Evolutionary conservation across 768 basidiomycete genomes (phyloP).

Genomic region (Cyathus striatus): DNA sequence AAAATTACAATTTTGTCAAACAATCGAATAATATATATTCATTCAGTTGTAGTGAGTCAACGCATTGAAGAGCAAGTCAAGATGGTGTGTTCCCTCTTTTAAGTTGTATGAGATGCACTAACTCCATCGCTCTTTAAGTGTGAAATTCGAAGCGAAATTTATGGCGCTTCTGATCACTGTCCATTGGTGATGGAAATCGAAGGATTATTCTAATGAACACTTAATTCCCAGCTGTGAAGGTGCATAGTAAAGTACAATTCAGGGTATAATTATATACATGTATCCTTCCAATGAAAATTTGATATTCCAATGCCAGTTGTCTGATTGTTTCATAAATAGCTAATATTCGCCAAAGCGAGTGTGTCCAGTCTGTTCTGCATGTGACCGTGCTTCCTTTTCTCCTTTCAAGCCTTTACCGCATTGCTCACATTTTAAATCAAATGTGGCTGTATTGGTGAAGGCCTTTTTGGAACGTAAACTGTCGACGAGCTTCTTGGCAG

Average conservation of each 20-base stretch:
- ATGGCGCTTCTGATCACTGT: slow-evolving; percentile 84
- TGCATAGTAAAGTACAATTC: too few relatives aligned
- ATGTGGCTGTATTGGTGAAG: slow-evolving; percentile 88
- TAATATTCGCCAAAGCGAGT: slow-evolving; percentile 79
- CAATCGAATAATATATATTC: background rate
- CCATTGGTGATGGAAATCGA: slow-evolving; percentile 77
- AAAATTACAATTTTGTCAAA: background rate
- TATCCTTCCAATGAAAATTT: background rate
- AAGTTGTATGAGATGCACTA: background rate
- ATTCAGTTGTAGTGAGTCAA: slow-evolving; percentile 70
- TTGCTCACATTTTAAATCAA: slow-evolving; percentile 86
- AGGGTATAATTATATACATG: background rate
- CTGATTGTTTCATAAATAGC: too few relatives aligned
- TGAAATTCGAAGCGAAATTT: slow-evolving; percentile 81
- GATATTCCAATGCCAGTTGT: background rate
- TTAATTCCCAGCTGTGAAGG: too few relatives aligned
- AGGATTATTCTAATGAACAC: slow-evolving; percentile 23
- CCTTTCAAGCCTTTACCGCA: slow-evolving; percentile 87
- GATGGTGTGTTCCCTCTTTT: slow-evolving; percentile 30
- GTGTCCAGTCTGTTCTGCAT: slow-evolving; percentile 87
- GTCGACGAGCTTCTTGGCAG: slow-evolving; percentile 67
- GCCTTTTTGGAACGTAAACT: slow-evolving; percentile 73
- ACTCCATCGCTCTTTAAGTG: slow-evolving; percentile 34
- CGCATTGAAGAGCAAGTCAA: slow-evolving; percentile 59
- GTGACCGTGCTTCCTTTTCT: slow-evolving; percentile 87